Conservation (phyloP, 2,329 filamentous ascomycete species). For the Rhytidhysteron rufulum region DNA sequence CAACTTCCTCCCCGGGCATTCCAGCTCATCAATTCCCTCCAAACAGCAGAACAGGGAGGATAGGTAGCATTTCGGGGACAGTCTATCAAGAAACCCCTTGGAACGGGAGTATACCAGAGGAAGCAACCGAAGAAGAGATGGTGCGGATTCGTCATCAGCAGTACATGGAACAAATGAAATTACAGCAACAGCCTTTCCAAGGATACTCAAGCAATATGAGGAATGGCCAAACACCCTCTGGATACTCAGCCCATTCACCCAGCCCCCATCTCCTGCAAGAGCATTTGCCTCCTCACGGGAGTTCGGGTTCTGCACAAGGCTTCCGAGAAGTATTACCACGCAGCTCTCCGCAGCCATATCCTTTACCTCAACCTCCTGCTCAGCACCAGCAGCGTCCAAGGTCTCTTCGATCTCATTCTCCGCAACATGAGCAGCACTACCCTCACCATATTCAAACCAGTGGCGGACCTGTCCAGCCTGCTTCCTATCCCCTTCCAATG, state of each 20-base stretch:
- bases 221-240: slow-evolving; percentile 26
- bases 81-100: slow-evolving; percentile 22
- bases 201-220: slow-evolving; percentile 29
- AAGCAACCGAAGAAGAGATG: slow-evolving; percentile 33
- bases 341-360: slow-evolving; percentile 24
- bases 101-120: slow-evolving; percentile 31
- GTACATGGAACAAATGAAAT: slow-evolving; percentile 19
- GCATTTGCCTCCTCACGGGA: neutral
- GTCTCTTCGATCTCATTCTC: slow-evolving; percentile 7
- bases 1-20: slow-evolving; percentile 15
- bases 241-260: slow-evolving; percentile 20
- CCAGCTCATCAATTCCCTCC: slow-evolving; percentile 8
- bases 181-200: slow-evolving; percentile 26
- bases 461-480: slow-evolving; percentile 9
- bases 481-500: slow-evolving; percentile 24
- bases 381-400: slow-evolving; percentile 8
- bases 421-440: slow-evolving; percentile 18
- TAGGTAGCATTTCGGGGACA: slow-evolving; percentile 34
- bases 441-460: slow-evolving; percentile 9
- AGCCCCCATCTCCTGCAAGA: slow-evolving; percentile 10
- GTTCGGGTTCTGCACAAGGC: slow-evolving; percentile 9
- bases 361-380: slow-evolving; percentile 11
- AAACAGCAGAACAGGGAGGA: slow-evolving; percentile 18
- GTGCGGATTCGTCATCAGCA: slow-evolving; percentile 33
- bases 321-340: slow-evolving; percentile 34